Conservation (phyloP, 75 land plant species). For the Cunninghamia lanceolata region DNA sequence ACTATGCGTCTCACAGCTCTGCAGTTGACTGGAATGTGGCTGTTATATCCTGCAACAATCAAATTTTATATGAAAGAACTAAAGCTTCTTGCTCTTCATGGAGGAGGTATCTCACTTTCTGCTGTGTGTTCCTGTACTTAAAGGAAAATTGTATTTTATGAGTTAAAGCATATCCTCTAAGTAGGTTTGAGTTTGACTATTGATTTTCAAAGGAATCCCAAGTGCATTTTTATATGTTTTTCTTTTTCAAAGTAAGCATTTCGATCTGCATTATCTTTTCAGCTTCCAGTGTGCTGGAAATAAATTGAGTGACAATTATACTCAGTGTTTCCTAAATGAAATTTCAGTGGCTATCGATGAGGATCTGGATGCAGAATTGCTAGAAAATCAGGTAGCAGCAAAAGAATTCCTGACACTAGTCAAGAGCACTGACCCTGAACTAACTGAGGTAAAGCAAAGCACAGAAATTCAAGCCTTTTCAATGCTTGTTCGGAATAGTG, state of each 20-base stretch:
- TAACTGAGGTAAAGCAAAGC: constrained; percentile 64
- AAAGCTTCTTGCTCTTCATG: constrained; percentile 72
- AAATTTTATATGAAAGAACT: constrained; percentile 78
- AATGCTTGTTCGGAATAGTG: neutral
- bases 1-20: constrained; percentile 92
- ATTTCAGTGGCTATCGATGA: constrained; percentile 83
- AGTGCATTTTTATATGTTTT: neutral
- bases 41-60: constrained; percentile 56
- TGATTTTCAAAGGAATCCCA: constrained; percentile 2
- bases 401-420: constrained; percentile 56
- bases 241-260: no score
- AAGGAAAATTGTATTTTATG: neutral
- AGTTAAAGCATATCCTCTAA: neutral
- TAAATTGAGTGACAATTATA: neutral
- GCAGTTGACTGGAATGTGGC: constrained; percentile 91
- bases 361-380: constrained; percentile 82
- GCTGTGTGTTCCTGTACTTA: neutral
- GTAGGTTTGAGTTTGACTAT: neutral
- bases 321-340: neutral
- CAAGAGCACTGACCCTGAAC: constrained; percentile 67
- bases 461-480: neutral
- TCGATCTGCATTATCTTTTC: neutral
- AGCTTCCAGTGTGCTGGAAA: neutral
- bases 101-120: constrained; percentile 60
- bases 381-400: constrained; percentile 56